These are phyloP conservation scores for Pseudofabraea citricarpa DNA, from an alignment of 2,329 filamentous ascomycete genomes.

Conservation along the genomic window DNA sequence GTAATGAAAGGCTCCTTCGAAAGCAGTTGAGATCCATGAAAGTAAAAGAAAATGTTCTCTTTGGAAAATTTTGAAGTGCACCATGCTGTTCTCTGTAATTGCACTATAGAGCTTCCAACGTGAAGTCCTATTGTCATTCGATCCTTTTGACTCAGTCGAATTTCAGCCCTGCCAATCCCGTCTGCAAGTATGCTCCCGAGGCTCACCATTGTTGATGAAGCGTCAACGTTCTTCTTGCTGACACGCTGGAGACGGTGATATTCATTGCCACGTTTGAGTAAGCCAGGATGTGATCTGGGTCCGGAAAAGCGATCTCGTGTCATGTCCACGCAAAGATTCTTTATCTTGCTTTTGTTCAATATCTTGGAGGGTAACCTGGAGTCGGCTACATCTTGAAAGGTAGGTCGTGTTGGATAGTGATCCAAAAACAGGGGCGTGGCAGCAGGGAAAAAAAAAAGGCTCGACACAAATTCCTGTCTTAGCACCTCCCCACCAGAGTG, in stretches of 20 bases:
- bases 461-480: neutral
- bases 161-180: constrained; percentile 1
- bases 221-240: neutral
- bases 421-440: neutral
- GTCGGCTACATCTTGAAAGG: neutral
- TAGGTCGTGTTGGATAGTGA: neutral
- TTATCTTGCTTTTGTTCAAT: neutral
- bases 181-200: constrained; percentile 10
- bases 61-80: constrained; percentile 10
- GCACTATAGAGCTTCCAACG: constrained; percentile 10
- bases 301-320: neutral
- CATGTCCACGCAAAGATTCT: neutral
- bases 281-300: neutral
- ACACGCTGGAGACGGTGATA: neutral
- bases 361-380: neutral
- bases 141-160: constrained; percentile 7
- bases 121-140: constrained; percentile 11
- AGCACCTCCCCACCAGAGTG: neutral
- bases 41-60: constrained; percentile 12
- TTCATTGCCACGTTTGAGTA: neutral
- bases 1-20: neutral
- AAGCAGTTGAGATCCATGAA: neutral
- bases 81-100: constrained; percentile 13
- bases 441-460: neutral
- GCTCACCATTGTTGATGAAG: constrained; percentile 2